Evolutionary conservation across 352 stramenopile genomes (phyloP), one percentile per base, ranked within the genome.

Genomic region (Phytopythium montanum): DNA sequence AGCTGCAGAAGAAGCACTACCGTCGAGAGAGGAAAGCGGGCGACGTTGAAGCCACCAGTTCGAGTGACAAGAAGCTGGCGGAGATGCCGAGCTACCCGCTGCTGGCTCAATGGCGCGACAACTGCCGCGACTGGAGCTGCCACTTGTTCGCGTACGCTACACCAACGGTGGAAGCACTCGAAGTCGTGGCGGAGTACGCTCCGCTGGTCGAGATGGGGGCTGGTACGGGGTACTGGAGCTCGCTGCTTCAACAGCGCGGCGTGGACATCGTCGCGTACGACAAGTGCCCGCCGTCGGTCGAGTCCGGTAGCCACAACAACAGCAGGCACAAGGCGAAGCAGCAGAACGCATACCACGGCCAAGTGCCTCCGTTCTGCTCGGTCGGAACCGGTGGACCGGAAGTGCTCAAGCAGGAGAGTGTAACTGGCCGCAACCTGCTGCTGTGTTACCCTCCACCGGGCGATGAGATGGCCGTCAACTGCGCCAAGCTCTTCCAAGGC

Each of bases 211-310:
- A 97, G 64, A 83, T 97, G 38, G 91, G 91, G 5, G 91, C 91
- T 16, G 91, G 91, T 49, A 96, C 87, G 7, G 91, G 89, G 8
- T 97, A 96, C 64, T 97, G 91, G 91, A 88, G 75, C 45, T 79
- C 76, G 36, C 60, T 92, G 18, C 60, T 97, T 41, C 81, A 90
- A 39, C 64, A 68, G 25, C 61, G 69, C 33, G 70, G 76, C 29
- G 81, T 93, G 13, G 87, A 96, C 72, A 73, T 96, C 53, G 73
- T 90, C 49, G 76, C 79, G 18, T 88, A 80, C 65, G 81, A 89
- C 53, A 79, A 80, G 36, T 75, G 65, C 39, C 76, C 77, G 25
- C 84, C 84, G 18, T 66, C 34, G 0, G 31, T 53, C 19, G 73
- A 39, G 18, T 38, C n/a, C n/a, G 19, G 42, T 21, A 49, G 39